phyloP scores from a whole-genome alignment of 805 yeast species.

The Metschnikowia borealis region DNA sequence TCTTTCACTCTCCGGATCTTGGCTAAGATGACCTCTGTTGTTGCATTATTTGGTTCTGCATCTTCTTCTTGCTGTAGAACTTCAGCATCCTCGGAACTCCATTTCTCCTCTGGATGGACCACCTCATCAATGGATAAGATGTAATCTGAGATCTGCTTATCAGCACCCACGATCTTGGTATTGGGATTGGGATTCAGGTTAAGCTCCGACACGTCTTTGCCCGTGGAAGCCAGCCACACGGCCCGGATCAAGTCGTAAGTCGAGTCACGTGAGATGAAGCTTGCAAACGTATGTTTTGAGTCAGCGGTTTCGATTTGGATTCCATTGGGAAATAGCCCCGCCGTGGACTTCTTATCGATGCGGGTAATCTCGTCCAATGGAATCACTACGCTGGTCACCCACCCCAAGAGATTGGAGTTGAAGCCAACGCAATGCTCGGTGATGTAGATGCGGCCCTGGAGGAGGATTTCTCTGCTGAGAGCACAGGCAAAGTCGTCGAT shows the following conservation, averaged over 20 bases:
- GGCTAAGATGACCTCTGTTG: neutral
- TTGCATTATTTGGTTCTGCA: neutral
- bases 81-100: neutral
- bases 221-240: slow-evolving; percentile 51
- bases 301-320: slow-evolving; percentile 64
- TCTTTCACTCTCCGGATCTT: slow-evolving; percentile 31
- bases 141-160: slow-evolving; percentile 13
- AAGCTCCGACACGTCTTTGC: slow-evolving; percentile 16
- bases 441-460: slow-evolving; percentile 84
- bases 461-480: slow-evolving; percentile 73
- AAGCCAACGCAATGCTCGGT: slow-evolving; percentile 79
- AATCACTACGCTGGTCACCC: slow-evolving; percentile 80
- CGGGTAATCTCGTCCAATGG: slow-evolving; percentile 65
- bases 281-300: slow-evolving; percentile 75
- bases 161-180: slow-evolving; percentile 1
- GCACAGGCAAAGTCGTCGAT: slow-evolving; percentile 92
- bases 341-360: slow-evolving; percentile 80
- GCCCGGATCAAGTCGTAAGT: slow-evolving; percentile 67
- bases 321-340: slow-evolving; percentile 89
- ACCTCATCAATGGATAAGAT: slow-evolving; percentile 17
- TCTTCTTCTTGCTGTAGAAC: neutral
- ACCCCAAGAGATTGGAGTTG: slow-evolving; percentile 81
- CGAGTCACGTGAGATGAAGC: slow-evolving; percentile 77
- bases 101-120: slow-evolving; percentile 10
- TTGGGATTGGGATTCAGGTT: slow-evolving; percentile 6